Conservation (phyloP, 345 rosid species). For the Lumnitzera racemosa region DNA sequence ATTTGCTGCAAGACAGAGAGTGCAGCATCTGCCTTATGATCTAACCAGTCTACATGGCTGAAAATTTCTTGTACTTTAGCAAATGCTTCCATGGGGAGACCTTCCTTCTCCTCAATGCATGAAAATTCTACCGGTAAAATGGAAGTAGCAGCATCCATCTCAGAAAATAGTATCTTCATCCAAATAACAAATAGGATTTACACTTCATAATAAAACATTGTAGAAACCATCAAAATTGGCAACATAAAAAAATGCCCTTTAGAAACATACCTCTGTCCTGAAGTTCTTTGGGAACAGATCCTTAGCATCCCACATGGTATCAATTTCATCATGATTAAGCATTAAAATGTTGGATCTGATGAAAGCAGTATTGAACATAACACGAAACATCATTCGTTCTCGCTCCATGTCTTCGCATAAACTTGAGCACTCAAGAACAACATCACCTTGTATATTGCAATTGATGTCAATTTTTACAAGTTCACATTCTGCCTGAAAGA, state of each 20-base stretch:
- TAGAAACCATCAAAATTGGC: constrained; percentile 22
- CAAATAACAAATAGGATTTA: constrained; percentile 4
- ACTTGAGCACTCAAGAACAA: constrained; percentile 82
- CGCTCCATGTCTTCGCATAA: constrained; percentile 64
- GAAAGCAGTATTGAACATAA: constrained; percentile 88
- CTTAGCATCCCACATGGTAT: constrained; percentile 72
- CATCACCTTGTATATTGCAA: constrained; percentile 84
- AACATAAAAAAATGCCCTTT: constrained; percentile 11
- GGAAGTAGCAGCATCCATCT: constrained; percentile 80
- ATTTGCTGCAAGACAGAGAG: constrained; percentile 69
- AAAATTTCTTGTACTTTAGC: constrained; percentile 88
- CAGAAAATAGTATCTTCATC: constrained; percentile 88
- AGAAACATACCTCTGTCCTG: constrained; percentile 75
- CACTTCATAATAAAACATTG: constrained; percentile 6
- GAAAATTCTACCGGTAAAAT: constrained; percentile 50
- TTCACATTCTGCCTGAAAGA: constrained; percentile 74
- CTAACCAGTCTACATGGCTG: constrained; percentile 73
- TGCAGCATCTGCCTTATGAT: constrained; percentile 62
- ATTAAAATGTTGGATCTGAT: constrained; percentile 92
- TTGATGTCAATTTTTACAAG: constrained; percentile 84
- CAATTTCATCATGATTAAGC: constrained; percentile 88
- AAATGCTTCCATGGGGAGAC: constrained; percentile 87
- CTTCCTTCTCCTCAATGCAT: constrained; percentile 71
- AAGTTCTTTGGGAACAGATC: constrained; percentile 80
- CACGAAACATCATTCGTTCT: constrained; percentile 78